These are phyloP conservation scores for Cochlearia excelsa DNA, from an alignment of 345 rosid genomes.

Conservation along the genomic window DNA sequence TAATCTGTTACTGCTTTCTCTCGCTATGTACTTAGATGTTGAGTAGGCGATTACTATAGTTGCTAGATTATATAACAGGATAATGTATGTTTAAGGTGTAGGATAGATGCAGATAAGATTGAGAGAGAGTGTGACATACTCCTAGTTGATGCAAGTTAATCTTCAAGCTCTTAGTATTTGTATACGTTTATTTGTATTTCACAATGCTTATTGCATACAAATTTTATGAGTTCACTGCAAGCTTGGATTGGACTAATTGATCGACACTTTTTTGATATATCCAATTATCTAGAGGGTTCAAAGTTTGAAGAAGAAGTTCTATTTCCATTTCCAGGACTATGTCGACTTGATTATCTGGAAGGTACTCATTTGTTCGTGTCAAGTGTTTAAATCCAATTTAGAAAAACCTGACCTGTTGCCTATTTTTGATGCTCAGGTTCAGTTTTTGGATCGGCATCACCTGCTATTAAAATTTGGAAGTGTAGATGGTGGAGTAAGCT, in stretches of 20 bases:
- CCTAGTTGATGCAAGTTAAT: constrained; percentile 3
- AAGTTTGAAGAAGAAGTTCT: constrained; percentile 84
- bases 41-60: not conserved
- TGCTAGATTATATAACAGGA: not conserved
- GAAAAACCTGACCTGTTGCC: constrained; percentile 13
- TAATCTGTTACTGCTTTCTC: constrained; percentile 6
- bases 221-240: not conserved
- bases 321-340: constrained; percentile 91
- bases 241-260: constrained; percentile 28
- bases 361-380: constrained; percentile 43
- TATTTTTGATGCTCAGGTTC: constrained; percentile 53
- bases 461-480: constrained; percentile 89
- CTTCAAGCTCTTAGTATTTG: not conserved
- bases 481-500: constrained; percentile 86
- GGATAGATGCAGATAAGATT: not conserved
- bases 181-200: not conserved
- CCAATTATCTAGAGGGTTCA: constrained; percentile 62
- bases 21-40: not conserved
- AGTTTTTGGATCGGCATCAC: constrained; percentile 94
- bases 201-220: not conserved
- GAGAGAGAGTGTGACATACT: not conserved
- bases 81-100: constrained; percentile 3
- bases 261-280: constrained; percentile 10
- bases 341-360: constrained; percentile 90
- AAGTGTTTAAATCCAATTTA: constrained; percentile 4